These are phyloP conservation scores for Solanum ahanhuiri DNA, from an alignment of 257 asterid genomes.

Conservation along the genomic window DNA sequence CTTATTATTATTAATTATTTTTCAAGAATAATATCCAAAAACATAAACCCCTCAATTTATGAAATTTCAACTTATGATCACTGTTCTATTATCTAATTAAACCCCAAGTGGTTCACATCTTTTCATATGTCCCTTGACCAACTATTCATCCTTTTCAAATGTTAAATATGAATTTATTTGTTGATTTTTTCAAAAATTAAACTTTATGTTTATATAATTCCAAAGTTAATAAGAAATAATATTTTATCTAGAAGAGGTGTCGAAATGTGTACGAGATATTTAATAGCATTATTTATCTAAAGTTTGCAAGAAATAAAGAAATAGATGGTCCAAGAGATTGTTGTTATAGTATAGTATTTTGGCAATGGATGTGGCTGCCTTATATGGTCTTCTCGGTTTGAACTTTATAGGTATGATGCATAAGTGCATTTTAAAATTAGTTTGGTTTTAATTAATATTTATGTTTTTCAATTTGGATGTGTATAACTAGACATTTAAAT, in stretches of 20 bases:
- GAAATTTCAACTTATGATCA: neutral
- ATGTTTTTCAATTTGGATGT: too few relatives aligned
- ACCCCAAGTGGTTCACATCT: conserved; percentile 21
- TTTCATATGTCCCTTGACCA: conserved; percentile 26
- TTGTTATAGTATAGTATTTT: neutral
- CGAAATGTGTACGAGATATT: neutral
- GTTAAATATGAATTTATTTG: neutral
- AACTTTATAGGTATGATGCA: neutral
- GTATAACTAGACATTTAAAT: neutral
- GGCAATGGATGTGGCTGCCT: neutral
- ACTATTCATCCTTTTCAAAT: conserved; percentile 13
- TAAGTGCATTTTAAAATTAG: neutral
- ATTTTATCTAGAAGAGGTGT: neutral
- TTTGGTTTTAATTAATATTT: too few relatives aligned
- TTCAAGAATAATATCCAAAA: neutral
- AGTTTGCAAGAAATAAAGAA: neutral
- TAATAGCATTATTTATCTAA: neutral
- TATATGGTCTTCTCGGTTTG: neutral
- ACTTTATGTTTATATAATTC: neutral
- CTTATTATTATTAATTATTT: neutral
- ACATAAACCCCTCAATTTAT: neutral
- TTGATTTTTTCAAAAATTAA: neutral
- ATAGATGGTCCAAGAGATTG: neutral
- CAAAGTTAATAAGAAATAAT: neutral
- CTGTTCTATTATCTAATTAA: neutral